Evolutionary conservation across 345 rosid genomes (phyloP).

Genomic region (Raphanus raphanistrum): DNA sequence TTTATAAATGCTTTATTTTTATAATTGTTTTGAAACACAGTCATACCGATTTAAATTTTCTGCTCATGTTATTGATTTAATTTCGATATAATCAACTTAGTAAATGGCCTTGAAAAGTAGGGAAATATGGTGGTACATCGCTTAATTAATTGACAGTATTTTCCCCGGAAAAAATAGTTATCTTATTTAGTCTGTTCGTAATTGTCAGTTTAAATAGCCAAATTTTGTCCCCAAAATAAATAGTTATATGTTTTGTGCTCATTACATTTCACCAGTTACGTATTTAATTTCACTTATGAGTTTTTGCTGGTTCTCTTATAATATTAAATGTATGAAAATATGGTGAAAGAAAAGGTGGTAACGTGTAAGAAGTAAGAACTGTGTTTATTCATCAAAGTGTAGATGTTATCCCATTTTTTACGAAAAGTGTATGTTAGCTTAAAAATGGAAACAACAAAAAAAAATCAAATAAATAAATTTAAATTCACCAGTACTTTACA

Average conservation of each 20-base stretch:
- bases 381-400: slow-evolving; percentile 2
- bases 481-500: not conserved
- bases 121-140: not conserved
- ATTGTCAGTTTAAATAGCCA: not conserved
- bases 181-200: not conserved
- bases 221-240: too few relatives aligned
- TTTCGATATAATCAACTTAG: not conserved
- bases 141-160: not conserved
- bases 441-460: too few relatives aligned
- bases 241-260: not conserved
- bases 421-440: not conserved
- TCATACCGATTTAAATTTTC: not conserved
- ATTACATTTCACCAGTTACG: slow-evolving; percentile 6
- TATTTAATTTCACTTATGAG: not conserved
- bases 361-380: not conserved
- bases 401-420: not conserved
- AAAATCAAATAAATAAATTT: not conserved
- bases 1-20: not conserved
- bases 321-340: not conserved
- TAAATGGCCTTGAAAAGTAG: not conserved
- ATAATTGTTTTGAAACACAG: not conserved
- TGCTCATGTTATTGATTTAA: not conserved
- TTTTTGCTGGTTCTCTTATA: not conserved
- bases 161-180: not conserved
- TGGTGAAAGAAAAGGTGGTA: not conserved